Evolutionary conservation across 768 basidiomycete genomes (phyloP).

Genomic region (Psilocybe azurescens): DNA sequence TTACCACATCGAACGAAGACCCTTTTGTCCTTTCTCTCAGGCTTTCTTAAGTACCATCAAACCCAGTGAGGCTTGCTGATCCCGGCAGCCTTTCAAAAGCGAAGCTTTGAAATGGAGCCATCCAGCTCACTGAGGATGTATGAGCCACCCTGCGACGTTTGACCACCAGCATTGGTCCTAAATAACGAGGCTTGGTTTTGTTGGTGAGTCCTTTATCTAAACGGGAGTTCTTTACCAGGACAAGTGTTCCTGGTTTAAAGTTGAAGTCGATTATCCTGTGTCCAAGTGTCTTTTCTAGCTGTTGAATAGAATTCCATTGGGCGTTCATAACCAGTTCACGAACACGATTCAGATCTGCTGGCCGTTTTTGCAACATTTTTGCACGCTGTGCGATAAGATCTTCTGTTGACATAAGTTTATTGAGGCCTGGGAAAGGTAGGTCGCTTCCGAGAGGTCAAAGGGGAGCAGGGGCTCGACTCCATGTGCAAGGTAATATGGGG

Average conservation of each 20-base stretch:
- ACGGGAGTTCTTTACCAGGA: not conserved
- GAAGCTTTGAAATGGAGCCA: slow-evolving; percentile 25
- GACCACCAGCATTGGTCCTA: slow-evolving; percentile 32
- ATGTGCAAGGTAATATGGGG: slow-evolving; percentile 35
- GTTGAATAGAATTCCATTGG: not conserved
- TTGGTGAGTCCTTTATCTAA: not conserved
- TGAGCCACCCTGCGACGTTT: slow-evolving; percentile 12
- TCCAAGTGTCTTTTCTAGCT: not conserved
- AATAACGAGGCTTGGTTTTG: slow-evolving; percentile 28
- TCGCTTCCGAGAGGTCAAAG: slow-evolving; percentile 8
- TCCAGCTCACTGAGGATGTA: slow-evolving; percentile 14
- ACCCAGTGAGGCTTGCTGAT: no score
- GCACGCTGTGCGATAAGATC: slow-evolving; percentile 16
- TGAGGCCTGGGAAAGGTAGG: slow-evolving; percentile 9
- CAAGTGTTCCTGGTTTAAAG: not conserved
- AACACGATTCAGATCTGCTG: not conserved
- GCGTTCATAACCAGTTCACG: not conserved
- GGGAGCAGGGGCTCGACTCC: slow-evolving; percentile 32
- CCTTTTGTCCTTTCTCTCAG: no score
- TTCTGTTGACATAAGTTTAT: not conserved
- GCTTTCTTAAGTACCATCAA: no score
- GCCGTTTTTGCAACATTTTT: not conserved
- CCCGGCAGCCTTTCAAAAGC: no score
- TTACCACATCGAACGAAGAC: no score
- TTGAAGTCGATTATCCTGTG: not conserved